Evolutionary conservation across 148 eudicot genomes (phyloP).

Genomic region (Rheum nobile): DNA sequence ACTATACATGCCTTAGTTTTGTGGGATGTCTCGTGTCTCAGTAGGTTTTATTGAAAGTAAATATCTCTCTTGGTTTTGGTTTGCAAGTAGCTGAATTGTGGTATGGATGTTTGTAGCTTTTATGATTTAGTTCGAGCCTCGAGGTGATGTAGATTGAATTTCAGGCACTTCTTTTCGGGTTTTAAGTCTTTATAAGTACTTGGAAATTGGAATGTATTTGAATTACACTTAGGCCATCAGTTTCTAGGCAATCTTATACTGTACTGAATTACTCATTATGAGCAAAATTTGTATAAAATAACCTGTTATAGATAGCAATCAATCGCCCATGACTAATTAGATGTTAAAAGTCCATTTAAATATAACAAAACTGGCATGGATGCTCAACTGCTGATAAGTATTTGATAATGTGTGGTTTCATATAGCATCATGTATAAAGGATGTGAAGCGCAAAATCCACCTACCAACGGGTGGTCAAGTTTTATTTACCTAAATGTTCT

Average conservation of each 20-base stretch:
- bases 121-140: neutral
- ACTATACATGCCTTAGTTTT: neutral
- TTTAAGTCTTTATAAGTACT: neutral
- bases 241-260: neutral
- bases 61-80: neutral
- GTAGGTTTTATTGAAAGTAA: neutral
- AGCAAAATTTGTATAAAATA: neutral
- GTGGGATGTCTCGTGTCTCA: neutral
- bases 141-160: neutral
- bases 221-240: neutral
- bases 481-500: neutral
- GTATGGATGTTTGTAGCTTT: neutral
- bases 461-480: neutral
- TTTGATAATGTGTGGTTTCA: neutral
- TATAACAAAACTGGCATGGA: neutral
- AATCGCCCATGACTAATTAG: neutral
- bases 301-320: neutral
- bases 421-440: neutral
- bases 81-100: neutral
- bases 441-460: neutral
- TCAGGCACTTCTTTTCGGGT: neutral
- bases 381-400: neutral
- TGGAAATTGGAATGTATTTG: neutral
- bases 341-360: neutral
- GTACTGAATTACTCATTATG: neutral